Evolutionary conservation across 2,329 filamentous ascomycete species (phyloP).

Genomic region (Arthrobotrys megalospora): DNA sequence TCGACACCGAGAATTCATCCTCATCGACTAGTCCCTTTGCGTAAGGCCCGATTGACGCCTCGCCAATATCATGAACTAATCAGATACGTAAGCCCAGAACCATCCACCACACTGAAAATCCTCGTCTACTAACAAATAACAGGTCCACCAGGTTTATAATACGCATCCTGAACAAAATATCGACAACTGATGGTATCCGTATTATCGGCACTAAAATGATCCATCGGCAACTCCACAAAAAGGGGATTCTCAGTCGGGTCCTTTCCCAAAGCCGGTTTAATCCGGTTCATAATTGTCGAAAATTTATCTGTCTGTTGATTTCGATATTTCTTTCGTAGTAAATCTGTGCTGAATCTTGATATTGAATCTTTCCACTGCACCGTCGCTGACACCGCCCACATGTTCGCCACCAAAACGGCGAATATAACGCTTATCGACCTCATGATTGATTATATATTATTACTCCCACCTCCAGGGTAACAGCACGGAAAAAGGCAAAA

Average conservation of each 20-base stretch:
- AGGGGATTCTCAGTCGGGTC: slow-evolving; percentile 35
- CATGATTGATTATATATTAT: slow-evolving; percentile 32
- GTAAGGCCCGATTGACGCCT: slow-evolving; percentile 51
- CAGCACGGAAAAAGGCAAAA: slow-evolving; percentile 7
- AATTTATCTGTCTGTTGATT: slow-evolving; percentile 18
- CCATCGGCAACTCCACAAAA: slow-evolving; percentile 62
- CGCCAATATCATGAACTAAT: slow-evolving; percentile 63
- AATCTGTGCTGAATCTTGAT: slow-evolving; percentile 48
- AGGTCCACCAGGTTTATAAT: slow-evolving; percentile 63
- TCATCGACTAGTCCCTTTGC: slow-evolving; percentile 52
- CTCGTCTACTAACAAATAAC: slow-evolving; percentile 62
- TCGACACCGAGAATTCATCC: slow-evolving; percentile 60
- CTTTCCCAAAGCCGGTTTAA: slow-evolving; percentile 24
- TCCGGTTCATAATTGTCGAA: slow-evolving; percentile 39
- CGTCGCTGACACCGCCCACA: slow-evolving; percentile 23
- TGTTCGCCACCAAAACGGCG: slow-evolving; percentile 32
- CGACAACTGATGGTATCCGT: slow-evolving; percentile 61
- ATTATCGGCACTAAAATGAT: slow-evolving; percentile 61
- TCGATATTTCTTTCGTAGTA: slow-evolving; percentile 39
- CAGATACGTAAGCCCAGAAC: neutral
- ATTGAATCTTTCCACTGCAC: slow-evolving; percentile 57
- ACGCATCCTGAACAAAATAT: slow-evolving; percentile 64
- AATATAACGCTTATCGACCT: slow-evolving; percentile 35
- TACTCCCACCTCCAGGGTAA: slow-evolving; percentile 41
- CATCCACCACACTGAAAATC: neutral